Evolutionary conservation across 805 yeast genomes (phyloP).

Genomic region (Starmerella vaccinii): DNA sequence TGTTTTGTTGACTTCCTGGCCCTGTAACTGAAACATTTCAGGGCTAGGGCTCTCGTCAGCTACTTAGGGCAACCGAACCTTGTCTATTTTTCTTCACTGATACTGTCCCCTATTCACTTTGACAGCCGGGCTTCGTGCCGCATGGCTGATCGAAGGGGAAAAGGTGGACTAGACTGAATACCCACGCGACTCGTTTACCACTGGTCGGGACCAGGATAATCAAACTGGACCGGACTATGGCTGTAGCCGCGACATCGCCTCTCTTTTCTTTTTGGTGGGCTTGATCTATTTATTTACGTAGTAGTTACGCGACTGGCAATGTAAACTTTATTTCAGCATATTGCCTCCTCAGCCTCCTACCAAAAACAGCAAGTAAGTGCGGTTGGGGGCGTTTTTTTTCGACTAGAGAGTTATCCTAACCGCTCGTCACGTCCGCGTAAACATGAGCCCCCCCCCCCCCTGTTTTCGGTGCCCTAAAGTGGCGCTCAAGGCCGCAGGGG

Average conservation of each 20-base stretch:
- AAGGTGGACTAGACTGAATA: slow-evolving; percentile 28
- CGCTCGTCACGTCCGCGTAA: not conserved
- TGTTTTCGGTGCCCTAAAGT: not conserved
- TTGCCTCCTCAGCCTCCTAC: not conserved
- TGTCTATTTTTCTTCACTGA: slow-evolving; percentile 25
- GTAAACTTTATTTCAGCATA: not conserved
- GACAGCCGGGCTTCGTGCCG: slow-evolving; percentile 17
- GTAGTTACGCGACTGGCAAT: not conserved
- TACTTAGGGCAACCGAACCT: not conserved
- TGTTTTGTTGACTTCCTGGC: not conserved
- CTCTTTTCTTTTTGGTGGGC: not conserved
- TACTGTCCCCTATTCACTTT: slow-evolving; percentile 33
- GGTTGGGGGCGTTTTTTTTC: not conserved
- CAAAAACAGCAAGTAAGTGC: not conserved
- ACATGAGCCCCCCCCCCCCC: not conserved
- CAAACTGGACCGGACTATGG: slow-evolving; percentile 19
- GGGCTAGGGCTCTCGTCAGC: not conserved
- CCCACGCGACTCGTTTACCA: slow-evolving; percentile 21
- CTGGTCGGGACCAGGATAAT: slow-evolving; percentile 14
- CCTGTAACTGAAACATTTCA: not conserved
- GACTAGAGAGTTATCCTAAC: not conserved
- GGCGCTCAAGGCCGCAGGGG: not conserved
- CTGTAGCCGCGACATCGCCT: slow-evolving; percentile 17
- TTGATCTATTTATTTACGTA: not conserved
- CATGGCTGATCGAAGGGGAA: slow-evolving; percentile 31